Conservation (phyloP, 805 yeast genomes). For the Kazachstania bromeliacearum region DNA sequence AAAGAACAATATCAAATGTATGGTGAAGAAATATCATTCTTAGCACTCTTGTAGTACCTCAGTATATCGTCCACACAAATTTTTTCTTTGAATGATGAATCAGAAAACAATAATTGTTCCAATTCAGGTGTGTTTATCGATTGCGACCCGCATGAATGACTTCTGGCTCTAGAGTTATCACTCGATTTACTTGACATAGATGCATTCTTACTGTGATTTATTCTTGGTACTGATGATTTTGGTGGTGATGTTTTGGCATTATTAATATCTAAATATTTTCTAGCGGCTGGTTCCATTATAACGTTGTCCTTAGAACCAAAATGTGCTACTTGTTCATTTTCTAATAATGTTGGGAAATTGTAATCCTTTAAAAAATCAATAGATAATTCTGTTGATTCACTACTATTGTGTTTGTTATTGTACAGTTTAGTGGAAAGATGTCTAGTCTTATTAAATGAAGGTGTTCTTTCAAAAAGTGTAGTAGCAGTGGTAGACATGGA, state of each 20-base stretch:
- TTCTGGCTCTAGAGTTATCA: background rate
- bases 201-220: background rate
- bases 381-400: conserved; percentile 9
- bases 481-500: conserved; percentile 28
- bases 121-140: conserved; percentile 17
- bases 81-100: conserved; percentile 8
- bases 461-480: conserved; percentile 10
- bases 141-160: too few species aligned
- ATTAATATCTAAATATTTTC: background rate
- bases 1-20: background rate
- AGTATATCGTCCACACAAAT: conserved; percentile 26
- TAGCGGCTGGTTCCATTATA: too few species aligned
- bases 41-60: conserved; percentile 21
- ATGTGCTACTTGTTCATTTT: conserved; percentile 11
- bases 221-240: background rate
- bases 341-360: conserved; percentile 25
- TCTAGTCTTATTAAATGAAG: conserved; percentile 4
- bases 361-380: conserved; percentile 21
- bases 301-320: background rate
- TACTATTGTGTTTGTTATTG: background rate
- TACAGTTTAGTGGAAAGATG: background rate
- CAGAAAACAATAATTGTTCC: conserved; percentile 15
- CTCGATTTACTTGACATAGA: background rate
- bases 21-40: conserved; percentile 16
- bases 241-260: background rate